Conservation (phyloP, 805 yeast species). For the Schwanniomyces polymorphus region DNA sequence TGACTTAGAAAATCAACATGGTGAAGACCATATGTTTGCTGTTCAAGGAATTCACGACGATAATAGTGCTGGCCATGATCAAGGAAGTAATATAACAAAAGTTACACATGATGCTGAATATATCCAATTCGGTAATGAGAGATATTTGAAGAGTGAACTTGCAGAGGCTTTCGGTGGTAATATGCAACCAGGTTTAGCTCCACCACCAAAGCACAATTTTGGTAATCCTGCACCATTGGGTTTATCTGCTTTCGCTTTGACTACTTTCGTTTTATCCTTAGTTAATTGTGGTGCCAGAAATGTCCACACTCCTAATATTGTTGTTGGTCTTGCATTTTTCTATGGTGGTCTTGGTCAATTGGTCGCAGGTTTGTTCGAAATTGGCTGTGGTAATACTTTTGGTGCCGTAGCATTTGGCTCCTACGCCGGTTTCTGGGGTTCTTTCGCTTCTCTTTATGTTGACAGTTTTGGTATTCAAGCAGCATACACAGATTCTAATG, state of each 20-base stretch:
- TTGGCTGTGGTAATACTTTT: constrained; percentile 73
- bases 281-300: constrained; percentile 69
- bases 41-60: constrained; percentile 11
- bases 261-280: constrained; percentile 65
- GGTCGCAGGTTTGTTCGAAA: constrained; percentile 74
- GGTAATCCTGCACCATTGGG: constrained; percentile 82
- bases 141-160: constrained; percentile 61
- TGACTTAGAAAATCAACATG: constrained; percentile 37
- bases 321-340: constrained; percentile 66
- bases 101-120: constrained; percentile 55
- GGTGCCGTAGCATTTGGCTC: constrained; percentile 65
- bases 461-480: constrained; percentile 36
- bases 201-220: constrained; percentile 41
- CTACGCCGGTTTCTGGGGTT: constrained; percentile 77
- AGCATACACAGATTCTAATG: constrained; percentile 28
- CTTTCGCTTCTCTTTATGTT: constrained; percentile 61
- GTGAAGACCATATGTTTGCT: constrained; percentile 27
- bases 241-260: constrained; percentile 66
- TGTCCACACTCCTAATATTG: constrained; percentile 56
- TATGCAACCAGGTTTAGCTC: constrained; percentile 60
- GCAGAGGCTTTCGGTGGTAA: constrained; percentile 80
- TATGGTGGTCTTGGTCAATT: constrained; percentile 74
- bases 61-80: constrained; percentile 4
- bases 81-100: constrained; percentile 22
- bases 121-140: constrained; percentile 70